These are phyloP conservation scores for Yamadazyma friedrichii DNA, from an alignment of 1,139 yeast species.

Conservation along the genomic window DNA sequence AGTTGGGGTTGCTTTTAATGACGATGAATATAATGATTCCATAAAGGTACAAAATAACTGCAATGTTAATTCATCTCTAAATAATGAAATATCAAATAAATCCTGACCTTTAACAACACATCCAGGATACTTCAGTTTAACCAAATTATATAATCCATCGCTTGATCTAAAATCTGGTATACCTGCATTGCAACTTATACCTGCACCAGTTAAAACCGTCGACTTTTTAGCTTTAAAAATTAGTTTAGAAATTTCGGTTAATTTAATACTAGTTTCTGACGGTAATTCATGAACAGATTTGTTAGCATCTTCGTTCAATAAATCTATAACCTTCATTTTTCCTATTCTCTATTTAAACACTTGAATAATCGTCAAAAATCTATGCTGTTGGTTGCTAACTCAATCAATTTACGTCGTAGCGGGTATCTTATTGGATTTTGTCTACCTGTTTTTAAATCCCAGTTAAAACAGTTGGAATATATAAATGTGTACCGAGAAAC, in stretches of 20 bases:
- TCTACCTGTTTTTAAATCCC: too few species aligned
- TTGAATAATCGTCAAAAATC: too few species aligned
- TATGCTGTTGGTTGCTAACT: too few species aligned
- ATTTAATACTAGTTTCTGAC: slow-evolving; percentile 29
- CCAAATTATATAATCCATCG: slow-evolving; percentile 78
- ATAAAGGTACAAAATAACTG: slow-evolving; percentile 76
- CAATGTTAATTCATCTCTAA: slow-evolving; percentile 63
- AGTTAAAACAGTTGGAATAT: too few species aligned
- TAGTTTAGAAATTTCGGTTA: slow-evolving; percentile 39
- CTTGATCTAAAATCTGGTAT: slow-evolving; percentile 91
- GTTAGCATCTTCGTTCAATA: slow-evolving; percentile 16
- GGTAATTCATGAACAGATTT: slow-evolving; percentile 19
- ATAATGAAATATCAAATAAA: slow-evolving; percentile 80
- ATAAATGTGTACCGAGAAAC: too few species aligned
- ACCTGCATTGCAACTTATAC: slow-evolving; percentile 94
- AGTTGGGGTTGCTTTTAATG: slow-evolving; percentile 72
- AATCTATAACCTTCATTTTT: slow-evolving; percentile 34
- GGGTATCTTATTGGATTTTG: background rate
- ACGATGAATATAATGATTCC: slow-evolving; percentile 66
- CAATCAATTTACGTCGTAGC: background rate
- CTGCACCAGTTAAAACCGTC: slow-evolving; percentile 84
- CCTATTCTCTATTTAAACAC: background rate
- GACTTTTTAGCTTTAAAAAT: slow-evolving; percentile 52
- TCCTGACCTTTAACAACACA: slow-evolving; percentile 79
- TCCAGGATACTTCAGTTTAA: slow-evolving; percentile 61